A percentile compares a stretch with the other conserved stretches of the same genome.
Evolutionary conservation across 345 rosid genomes (phyloP).

Genomic region (Salix koriyanagi): DNA sequence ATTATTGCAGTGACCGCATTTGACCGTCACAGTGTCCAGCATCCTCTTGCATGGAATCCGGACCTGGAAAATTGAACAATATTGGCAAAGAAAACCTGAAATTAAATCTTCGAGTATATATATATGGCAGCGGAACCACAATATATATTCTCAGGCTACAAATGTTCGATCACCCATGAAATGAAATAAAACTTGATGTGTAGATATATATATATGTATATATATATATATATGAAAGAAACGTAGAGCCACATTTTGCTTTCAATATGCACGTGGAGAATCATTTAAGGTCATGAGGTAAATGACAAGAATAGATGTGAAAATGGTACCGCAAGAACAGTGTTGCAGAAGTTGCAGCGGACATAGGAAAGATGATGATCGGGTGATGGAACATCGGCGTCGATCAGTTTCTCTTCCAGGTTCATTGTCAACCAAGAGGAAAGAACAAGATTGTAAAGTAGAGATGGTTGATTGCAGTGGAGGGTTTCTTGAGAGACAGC

Average conservation of each 20-base stretch:
- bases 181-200: neutral
- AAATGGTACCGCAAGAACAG: conserved; percentile 84
- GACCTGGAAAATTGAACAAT: conserved; percentile 39
- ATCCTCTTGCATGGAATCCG: conserved; percentile 86
- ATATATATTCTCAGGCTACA: neutral
- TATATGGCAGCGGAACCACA: neutral
- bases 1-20: conserved; percentile 94
- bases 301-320: neutral
- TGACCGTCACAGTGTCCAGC: conserved; percentile 93
- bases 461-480: neutral
- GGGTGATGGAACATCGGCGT: conserved; percentile 51
- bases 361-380: conserved; percentile 95
- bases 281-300: neutral
- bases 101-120: neutral
- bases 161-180: neutral
- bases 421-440: conserved; percentile 36
- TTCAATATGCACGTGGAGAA: neutral
- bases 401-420: conserved; percentile 61
- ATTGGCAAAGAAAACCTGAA: neutral
- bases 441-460: neutral
- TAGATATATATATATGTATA: no score
- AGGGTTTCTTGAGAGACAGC: conserved; percentile 19
- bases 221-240: no score
- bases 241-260: neutral
- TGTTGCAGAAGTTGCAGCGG: conserved; percentile 97